Evolutionary conservation across 1,284 basidiomycete species (phyloP).

Genomic region (Flammula alnicola): DNA sequence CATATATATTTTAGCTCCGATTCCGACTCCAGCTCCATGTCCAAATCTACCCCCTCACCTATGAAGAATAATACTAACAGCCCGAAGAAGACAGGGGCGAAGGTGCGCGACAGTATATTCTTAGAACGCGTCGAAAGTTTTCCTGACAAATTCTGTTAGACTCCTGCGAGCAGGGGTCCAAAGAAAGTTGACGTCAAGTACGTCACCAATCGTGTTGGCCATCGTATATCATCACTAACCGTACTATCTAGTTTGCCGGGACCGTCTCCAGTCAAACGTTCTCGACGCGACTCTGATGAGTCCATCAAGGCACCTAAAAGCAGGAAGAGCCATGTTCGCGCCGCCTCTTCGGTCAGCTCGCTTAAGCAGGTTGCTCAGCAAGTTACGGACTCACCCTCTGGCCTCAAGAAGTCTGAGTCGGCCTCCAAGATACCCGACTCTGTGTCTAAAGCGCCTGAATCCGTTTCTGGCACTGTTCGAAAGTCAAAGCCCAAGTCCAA

Average conservation of each 20-base stretch:
- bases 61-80: slow-evolving; percentile 16
- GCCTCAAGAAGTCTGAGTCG: slow-evolving; percentile 28
- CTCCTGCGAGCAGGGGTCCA: slow-evolving; percentile 27
- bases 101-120: slow-evolving; percentile 16
- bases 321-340: slow-evolving; percentile 33
- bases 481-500: slow-evolving; percentile 29
- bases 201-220: slow-evolving; percentile 23
- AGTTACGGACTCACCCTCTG: slow-evolving; percentile 23
- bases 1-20: slow-evolving; percentile 18
- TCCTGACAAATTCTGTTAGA: slow-evolving; percentile 7
- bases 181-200: slow-evolving; percentile 49
- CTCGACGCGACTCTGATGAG: slow-evolving; percentile 35
- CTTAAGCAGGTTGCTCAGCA: slow-evolving; percentile 32
- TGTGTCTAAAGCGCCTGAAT: not conserved
- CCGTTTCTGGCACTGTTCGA: not conserved
- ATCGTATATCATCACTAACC: not conserved
- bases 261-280: slow-evolving; percentile 33
- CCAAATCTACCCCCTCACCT: slow-evolving; percentile 13
- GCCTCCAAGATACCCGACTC: slow-evolving; percentile 13
- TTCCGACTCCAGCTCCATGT: slow-evolving; percentile 22
- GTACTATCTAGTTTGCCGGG: slow-evolving; percentile 24
- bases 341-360: slow-evolving; percentile 35
- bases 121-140: not conserved
- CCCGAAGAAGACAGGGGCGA: slow-evolving; percentile 14
- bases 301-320: slow-evolving; percentile 25